Percentiles rank a stretch among this genome's conserved stretches.
phyloP scores from a whole-genome alignment of 345 rosid genomes.

The Anacardium occidentale region DNA sequence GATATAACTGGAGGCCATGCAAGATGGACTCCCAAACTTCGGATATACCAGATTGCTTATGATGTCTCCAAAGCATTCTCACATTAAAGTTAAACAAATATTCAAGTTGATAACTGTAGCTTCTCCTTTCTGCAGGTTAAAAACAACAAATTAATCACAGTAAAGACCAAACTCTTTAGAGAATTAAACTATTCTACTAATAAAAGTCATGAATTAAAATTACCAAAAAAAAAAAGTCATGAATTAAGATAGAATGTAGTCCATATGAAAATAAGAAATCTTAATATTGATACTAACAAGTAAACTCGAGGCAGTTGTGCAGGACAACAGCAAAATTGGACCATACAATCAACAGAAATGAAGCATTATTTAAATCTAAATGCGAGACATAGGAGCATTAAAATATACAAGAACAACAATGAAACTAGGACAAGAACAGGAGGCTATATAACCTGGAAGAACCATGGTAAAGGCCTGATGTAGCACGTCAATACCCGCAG shows the following conservation, averaged over 20 bases:
- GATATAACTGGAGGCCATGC: conserved; percentile 76
- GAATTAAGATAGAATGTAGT: not conserved
- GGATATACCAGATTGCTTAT: conserved; percentile 49
- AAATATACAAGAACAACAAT: not conserved
- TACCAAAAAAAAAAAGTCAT: too few species aligned
- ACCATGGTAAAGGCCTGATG: conserved; percentile 66
- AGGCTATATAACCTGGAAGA: conserved; percentile 68
- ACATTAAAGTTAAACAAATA: conserved; percentile 49
- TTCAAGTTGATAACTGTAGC: conserved; percentile 70
- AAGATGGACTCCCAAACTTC: conserved; percentile 69
- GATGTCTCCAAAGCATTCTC: conserved; percentile 74
- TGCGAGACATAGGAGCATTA: not conserved
- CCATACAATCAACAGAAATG: not conserved
- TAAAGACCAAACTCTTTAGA: not conserved
- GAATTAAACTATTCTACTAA: not conserved
- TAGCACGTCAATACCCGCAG: conserved; percentile 61
- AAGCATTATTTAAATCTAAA: too few species aligned
- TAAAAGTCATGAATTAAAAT: conserved; percentile 1
- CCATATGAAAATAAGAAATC: not conserved
- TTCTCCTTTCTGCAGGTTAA: conserved; percentile 65
- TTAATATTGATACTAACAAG: not conserved
- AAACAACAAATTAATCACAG: conserved; percentile 3
- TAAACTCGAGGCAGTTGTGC: not conserved
- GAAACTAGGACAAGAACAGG: conserved; percentile 1
- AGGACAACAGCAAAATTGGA: not conserved